Percentiles rank a stretch among this genome's conserved stretches.
Evolutionary conservation across 495 filamentous ascomycete genomes (phyloP).

Genomic region (Podospora australis): DNA sequence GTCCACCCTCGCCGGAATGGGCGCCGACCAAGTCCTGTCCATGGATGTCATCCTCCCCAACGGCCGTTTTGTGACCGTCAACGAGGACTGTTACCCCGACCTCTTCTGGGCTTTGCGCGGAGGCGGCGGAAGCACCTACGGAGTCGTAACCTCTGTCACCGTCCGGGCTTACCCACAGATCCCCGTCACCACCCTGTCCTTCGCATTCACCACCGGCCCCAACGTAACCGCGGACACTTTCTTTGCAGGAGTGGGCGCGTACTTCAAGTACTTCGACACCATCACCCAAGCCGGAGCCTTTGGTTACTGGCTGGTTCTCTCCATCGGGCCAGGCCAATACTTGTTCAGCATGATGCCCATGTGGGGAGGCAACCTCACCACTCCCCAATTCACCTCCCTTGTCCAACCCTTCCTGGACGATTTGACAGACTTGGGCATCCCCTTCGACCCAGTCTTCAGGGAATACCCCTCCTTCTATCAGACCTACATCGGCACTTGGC

Average conservation of each 20-base stretch:
- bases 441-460: conserved; percentile 39
- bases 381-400: conserved; percentile 37
- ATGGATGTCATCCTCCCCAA: conserved; percentile 51
- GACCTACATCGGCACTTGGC: conserved; percentile 41
- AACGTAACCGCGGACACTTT: conserved; percentile 40
- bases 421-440: conserved; percentile 25
- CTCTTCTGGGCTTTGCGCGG: conserved; percentile 63
- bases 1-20: conserved; percentile 40
- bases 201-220: conserved; percentile 20
- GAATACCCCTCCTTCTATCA: conserved; percentile 45
- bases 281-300: conserved; percentile 49
- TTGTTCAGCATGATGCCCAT: conserved; percentile 42
- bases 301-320: conserved; percentile 39
- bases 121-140: conserved; percentile 53
- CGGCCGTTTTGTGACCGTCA: conserved; percentile 51
- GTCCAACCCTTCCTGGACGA: conserved; percentile 42
- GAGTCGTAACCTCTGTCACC: conserved; percentile 48
- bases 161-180: conserved; percentile 40
- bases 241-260: conserved; percentile 43
- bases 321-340: conserved; percentile 24
- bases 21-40: conserved; percentile 48
- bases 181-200: conserved; percentile 35
- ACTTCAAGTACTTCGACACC: conserved; percentile 38
- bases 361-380: conserved; percentile 47
- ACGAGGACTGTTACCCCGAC: conserved; percentile 42